These are phyloP conservation scores for Bryoglossum gracile DNA, from an alignment of 495 filamentous ascomycete genomes.

Conservation along the genomic window DNA sequence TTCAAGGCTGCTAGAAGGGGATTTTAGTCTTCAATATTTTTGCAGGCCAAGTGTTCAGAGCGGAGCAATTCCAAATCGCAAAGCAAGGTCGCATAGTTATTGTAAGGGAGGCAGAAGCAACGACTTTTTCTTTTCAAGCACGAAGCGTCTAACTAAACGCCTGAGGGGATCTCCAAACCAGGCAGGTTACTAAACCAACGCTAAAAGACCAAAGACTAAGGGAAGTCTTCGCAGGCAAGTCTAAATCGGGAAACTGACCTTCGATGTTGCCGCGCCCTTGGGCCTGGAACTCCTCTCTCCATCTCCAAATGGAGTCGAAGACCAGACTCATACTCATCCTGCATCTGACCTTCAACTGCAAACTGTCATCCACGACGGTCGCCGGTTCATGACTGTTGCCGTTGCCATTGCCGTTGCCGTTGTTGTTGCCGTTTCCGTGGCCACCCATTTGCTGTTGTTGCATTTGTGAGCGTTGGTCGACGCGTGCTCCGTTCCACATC, in stretches of 20 bases:
- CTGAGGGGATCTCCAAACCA: too few relatives aligned
- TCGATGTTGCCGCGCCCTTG: slow-evolving; percentile 72
- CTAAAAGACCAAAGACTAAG: too few relatives aligned
- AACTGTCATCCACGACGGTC: slow-evolving; percentile 49
- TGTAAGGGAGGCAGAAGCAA: too few relatives aligned
- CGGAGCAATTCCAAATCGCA: too few relatives aligned
- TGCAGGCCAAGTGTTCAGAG: background rate
- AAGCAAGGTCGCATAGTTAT: too few relatives aligned
- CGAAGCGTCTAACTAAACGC: too few relatives aligned
- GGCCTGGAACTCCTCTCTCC: slow-evolving; percentile 80
- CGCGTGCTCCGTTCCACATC: slow-evolving; percentile 72
- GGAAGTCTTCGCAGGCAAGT: too few relatives aligned
- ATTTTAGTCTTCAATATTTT: slow-evolving; percentile 4
- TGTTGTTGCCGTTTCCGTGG: slow-evolving; percentile 28
- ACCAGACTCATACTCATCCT: slow-evolving; percentile 91
- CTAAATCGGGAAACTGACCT: slow-evolving; percentile 40
- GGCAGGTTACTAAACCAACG: too few relatives aligned
- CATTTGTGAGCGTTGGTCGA: slow-evolving; percentile 34
- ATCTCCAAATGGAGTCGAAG: slow-evolving; percentile 88
- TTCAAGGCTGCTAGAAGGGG: slow-evolving; percentile 57
- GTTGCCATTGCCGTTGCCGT: slow-evolving; percentile 27
- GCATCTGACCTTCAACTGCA: slow-evolving; percentile 81
- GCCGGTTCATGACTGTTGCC: slow-evolving; percentile 28
- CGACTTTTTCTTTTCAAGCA: too few relatives aligned
- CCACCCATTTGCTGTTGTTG: slow-evolving; percentile 8